phyloP scores from a whole-genome alignment of 257 asterid genomes.

The Agastache rugosa region DNA sequence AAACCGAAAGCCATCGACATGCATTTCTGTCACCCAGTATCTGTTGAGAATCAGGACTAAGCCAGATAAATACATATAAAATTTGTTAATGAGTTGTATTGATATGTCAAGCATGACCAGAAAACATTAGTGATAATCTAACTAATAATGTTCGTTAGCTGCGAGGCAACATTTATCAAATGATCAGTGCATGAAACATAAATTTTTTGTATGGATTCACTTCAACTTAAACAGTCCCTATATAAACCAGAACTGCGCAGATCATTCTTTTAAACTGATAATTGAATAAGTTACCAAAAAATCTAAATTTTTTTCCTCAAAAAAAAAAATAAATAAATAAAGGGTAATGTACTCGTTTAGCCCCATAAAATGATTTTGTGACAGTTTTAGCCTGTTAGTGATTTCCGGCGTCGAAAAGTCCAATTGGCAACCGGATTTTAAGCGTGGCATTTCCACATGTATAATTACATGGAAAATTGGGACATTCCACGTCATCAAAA shows the following conservation, averaged over 20 bases:
- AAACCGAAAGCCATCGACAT: conserved; percentile 95
- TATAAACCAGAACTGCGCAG: conserved; percentile 9
- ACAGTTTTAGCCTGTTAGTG: no score
- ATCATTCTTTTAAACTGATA: conserved; percentile 4
- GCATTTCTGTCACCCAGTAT: conserved; percentile 98
- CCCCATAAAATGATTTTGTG: no score
- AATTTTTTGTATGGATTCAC: background rate
- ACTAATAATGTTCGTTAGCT: background rate
- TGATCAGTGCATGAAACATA: conserved; percentile 4
- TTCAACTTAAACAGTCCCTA: background rate
- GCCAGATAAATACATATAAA: conserved; percentile 49
- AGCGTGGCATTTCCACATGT: no score
- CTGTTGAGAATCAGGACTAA: conserved; percentile 60
- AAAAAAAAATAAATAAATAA: background rate
- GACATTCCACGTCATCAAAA: no score
- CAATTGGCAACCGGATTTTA: no score
- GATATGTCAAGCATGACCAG: conserved; percentile 24
- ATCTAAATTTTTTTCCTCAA: background rate
- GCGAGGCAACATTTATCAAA: conserved; percentile 22
- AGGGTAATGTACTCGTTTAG: background rate
- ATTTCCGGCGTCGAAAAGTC: no score
- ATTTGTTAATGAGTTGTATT: conserved; percentile 35
- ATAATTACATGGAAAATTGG: no score
- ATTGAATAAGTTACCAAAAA: background rate
- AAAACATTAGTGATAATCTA: conserved; percentile 14